Evolutionary conservation across 208 protist species (phyloP).

Genomic region (Acanthamoeba lenticulata): DNA sequence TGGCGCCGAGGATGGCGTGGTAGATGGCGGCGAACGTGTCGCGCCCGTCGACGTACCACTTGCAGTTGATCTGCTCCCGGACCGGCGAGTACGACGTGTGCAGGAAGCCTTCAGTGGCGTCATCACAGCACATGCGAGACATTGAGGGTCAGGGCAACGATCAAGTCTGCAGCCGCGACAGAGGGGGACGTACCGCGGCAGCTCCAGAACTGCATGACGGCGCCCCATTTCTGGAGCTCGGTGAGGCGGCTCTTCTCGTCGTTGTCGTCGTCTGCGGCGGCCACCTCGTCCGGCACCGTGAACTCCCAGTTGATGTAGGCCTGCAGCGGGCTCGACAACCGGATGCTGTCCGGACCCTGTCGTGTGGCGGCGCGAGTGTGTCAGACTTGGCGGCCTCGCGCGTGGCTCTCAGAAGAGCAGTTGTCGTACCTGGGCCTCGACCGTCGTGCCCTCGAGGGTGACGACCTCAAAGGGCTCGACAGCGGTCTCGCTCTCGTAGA

Average conservation of each 20-base stretch:
- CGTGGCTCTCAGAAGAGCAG: too few relatives aligned
- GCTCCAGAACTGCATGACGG: conserved; percentile 52
- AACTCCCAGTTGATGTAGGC: conserved; percentile 45
- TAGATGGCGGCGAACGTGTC: conserved; percentile 31
- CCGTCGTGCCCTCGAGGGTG: conserved; percentile 29
- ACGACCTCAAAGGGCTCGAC: conserved; percentile 19
- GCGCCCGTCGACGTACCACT: conserved; percentile 59
- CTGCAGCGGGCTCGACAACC: conserved; percentile 45
- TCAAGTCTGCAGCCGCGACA: neutral
- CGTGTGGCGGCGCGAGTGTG: neutral
- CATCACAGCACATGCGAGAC: neutral
- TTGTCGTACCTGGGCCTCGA: conserved; percentile 2
- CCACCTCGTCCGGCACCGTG: neutral
- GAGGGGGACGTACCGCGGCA: neutral
- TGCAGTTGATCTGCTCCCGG: conserved; percentile 31
- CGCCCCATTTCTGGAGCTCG: conserved; percentile 61
- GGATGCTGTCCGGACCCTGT: conserved; percentile 11
- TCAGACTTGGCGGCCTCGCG: neutral
- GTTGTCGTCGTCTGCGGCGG: neutral
- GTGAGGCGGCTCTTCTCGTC: neutral
- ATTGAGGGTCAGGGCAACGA: neutral
- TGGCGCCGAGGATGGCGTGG: conserved; percentile 31
- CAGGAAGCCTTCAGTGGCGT: neutral
- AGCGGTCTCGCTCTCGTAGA: conserved; percentile 27
- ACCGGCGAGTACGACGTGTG: conserved; percentile 38